Evolutionary conservation across 768 basidiomycete genomes (phyloP).

Genomic region (Peribolospora kevripleyi): DNA sequence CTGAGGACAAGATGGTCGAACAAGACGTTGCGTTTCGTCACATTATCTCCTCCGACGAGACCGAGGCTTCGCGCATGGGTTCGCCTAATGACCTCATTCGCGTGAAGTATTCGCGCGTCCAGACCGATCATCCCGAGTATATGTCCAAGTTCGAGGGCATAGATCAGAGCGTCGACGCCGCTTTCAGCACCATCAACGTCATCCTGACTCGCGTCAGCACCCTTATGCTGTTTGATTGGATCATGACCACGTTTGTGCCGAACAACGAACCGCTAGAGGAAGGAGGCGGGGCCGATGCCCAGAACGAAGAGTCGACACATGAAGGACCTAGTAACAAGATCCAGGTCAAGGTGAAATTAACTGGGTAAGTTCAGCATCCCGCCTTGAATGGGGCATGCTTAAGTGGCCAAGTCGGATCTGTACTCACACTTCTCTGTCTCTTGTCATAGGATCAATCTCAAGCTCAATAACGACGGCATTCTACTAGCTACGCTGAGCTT

Average conservation of each 20-base stretch:
- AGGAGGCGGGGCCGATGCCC: neutral
- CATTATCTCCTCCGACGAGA: slow-evolving; percentile 12
- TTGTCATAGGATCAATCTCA: slow-evolving; percentile 20
- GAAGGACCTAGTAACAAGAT: slow-evolving; percentile 33
- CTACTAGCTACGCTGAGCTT: slow-evolving; percentile 64
- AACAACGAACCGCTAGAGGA: slow-evolving; percentile 2
- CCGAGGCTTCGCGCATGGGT: slow-evolving; percentile 6
- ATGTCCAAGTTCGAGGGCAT: slow-evolving; percentile 51
- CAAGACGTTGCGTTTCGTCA: slow-evolving; percentile 9
- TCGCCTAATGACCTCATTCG: slow-evolving; percentile 38
- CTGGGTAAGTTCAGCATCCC: slow-evolving; percentile 21
- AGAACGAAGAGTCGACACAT: neutral
- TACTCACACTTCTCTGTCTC: neutral
- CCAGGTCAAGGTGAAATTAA: slow-evolving; percentile 55
- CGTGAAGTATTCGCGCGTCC: slow-evolving; percentile 53
- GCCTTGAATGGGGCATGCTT: neutral
- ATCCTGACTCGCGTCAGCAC: slow-evolving; percentile 74
- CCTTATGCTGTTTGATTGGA: slow-evolving; percentile 72
- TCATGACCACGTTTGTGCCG: slow-evolving; percentile 67
- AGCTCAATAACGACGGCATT: slow-evolving; percentile 44
- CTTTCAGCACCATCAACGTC: slow-evolving; percentile 73
- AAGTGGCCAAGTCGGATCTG: neutral
- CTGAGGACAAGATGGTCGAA: slow-evolving; percentile 39
- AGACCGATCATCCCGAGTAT: slow-evolving; percentile 69
- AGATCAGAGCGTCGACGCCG: slow-evolving; percentile 58